Evolutionary conservation across 352 stramenopile species (phyloP), one percentile per base, ranked within the genome.

Genomic region (Pythium phragmiticola): DNA sequence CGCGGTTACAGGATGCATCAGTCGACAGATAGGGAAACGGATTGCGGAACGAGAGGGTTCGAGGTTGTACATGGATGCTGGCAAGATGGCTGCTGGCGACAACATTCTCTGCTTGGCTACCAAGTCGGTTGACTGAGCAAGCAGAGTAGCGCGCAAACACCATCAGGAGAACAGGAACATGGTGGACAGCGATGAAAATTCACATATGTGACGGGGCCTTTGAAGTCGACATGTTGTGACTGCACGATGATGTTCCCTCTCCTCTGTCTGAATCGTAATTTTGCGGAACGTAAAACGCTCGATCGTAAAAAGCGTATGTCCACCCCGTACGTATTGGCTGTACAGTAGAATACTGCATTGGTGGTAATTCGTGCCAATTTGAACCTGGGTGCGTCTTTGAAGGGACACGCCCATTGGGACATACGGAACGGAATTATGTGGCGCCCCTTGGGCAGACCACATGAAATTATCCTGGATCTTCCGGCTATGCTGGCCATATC

Each of bases 401-500:
- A 54, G 17, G 41, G 41, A 7, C 17, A 46, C 21, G 43, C 11
- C 19, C 46, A 51, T 13, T 21, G 33, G 46, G 11, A 34, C 21
- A 9, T 34, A 17, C n/a, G 46, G 46, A 51, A 51, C 21, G n/a
- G 17, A 39, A 0, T 39, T 39, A 39, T 39, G 34, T 39, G 34
- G 34, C 34, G 34, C 34, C 11, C 7, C 34, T 39, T 0, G 4
- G 34, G 34, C 34, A 12, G 23, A 5, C 6, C n/a, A 23, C 28
- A 13, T 6, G 34, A 43, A n/a, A 16, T 30, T 19, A 43, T 56
- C 34, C 19, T 56, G 34, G 34, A 14, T 39, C 34, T 56, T 28
- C 30, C 34, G 12, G 28, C 21, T 14, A 14, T 30, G 49, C 49
- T 56, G 49, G 49, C 49, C 49, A 56, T 28, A 56, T 56, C 49